Conservation (phyloP, 192 early-diverging fungal species). For the Phycomyces blakesleeanus region DNA sequence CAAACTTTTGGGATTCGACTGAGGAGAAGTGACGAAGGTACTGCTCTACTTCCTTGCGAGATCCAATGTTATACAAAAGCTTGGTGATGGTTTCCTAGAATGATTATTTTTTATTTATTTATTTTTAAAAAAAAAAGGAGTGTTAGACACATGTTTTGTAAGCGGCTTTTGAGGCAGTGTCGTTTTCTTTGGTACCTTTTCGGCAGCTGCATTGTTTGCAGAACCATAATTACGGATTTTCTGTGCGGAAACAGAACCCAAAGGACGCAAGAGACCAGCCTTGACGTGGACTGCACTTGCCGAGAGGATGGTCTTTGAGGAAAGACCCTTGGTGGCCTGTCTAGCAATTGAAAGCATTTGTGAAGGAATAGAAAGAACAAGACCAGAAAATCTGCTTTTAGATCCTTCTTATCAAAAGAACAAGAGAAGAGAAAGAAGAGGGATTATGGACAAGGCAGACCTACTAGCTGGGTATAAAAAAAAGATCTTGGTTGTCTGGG, state of each 20-base stretch:
- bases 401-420: background rate
- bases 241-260: background rate
- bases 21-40: slow-evolving; percentile 95
- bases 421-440: background rate
- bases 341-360: slow-evolving; percentile 19
- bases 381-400: too few relatives aligned
- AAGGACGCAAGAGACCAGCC: background rate
- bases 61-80: slow-evolving; percentile 97
- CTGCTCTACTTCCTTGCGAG: slow-evolving; percentile 97
- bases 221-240: background rate
- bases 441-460: background rate
- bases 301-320: slow-evolving; percentile 2
- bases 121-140: slow-evolving; percentile 1
- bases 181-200: too few relatives aligned
- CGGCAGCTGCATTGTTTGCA: background rate
- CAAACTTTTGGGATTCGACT: slow-evolving; percentile 98
- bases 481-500: background rate
- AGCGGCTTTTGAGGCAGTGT: too few relatives aligned
- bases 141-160: too few relatives aligned
- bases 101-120: background rate
- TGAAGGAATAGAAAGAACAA: too few relatives aligned
- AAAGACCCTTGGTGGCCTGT: slow-evolving; percentile 1
- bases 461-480: background rate
- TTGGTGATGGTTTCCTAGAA: slow-evolving; percentile 78
- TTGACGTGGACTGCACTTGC: background rate